Percentiles rank a stretch among this genome's conserved stretches.
These are phyloP conservation scores for Trypanosomatidae sp. DNA, from an alignment of 208 protist species.

Conservation along the genomic window DNA sequence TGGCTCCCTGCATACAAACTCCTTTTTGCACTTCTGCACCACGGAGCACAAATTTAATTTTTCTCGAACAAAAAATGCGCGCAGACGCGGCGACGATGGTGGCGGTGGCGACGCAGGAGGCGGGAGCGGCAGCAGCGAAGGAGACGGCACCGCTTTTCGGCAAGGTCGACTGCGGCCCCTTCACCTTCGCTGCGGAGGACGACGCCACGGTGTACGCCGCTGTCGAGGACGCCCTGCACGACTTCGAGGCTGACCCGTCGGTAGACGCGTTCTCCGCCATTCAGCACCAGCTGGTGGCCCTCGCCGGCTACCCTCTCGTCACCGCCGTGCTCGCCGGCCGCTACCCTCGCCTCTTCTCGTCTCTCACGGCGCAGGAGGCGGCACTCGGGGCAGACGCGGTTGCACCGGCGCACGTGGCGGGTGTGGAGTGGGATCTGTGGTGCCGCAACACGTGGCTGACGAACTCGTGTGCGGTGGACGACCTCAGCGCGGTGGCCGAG, in stretches of 20 bases:
- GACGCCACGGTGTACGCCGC: constrained; percentile 16
- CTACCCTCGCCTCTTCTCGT: constrained; percentile 23
- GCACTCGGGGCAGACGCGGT: background rate
- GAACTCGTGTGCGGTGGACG: constrained; percentile 27
- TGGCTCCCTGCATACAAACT: too few species aligned
- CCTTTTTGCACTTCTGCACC: too few species aligned
- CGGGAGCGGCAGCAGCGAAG: background rate
- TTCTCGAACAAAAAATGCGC: too few species aligned
- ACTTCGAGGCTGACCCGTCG: constrained; percentile 3
- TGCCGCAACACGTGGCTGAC: constrained; percentile 31
- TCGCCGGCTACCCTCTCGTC: constrained; percentile 14
- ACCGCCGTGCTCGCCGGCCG: constrained; percentile 18
- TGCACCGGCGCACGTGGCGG: constrained; percentile 7
- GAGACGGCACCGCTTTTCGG: background rate
- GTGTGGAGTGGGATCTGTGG: constrained; percentile 21
- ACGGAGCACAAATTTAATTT: too few species aligned
- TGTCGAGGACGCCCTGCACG: constrained; percentile 9
- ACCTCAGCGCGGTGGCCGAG: constrained; percentile 17
- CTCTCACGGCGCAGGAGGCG: background rate
- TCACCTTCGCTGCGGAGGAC: constrained; percentile 13
- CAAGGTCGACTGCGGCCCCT: constrained; percentile 21
- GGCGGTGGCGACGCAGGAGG: too few species aligned
- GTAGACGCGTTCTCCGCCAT: background rate
- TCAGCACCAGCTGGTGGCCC: constrained; percentile 13
- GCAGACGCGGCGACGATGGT: too few species aligned